Conservation (phyloP, 768 basidiomycete genomes). For the Podaxis rugospora region DNA sequence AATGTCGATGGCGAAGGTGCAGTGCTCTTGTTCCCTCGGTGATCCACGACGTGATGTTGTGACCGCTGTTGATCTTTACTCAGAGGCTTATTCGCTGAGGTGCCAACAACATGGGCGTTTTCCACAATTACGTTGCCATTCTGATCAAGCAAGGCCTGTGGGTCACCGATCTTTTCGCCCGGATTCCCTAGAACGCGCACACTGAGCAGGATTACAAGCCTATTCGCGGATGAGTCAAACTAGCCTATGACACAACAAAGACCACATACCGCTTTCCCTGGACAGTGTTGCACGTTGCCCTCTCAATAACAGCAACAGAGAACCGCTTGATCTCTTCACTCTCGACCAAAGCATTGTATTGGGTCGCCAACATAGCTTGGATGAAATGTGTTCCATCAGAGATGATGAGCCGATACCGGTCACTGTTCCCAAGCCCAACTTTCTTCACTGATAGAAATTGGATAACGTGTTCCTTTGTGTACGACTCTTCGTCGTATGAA, state of each 20-base stretch:
- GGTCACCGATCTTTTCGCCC: constrained; percentile 72
- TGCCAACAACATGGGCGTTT: constrained; percentile 19
- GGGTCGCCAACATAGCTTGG: constrained; percentile 94
- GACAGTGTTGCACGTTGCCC: constrained; percentile 78
- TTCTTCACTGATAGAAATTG: constrained; percentile 86
- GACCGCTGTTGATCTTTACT: constrained; percentile 11
- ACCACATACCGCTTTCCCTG: constrained; percentile 73
- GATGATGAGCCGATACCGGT: constrained; percentile 77
- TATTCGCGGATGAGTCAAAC: constrained; percentile 23
- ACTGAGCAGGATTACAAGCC: constrained; percentile 78
- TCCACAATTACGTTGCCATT: constrained; percentile 17
- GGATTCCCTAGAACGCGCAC: constrained; percentile 50
- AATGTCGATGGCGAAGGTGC: constrained; percentile 34
- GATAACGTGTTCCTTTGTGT: constrained; percentile 46
- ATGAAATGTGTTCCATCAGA: constrained; percentile 86
- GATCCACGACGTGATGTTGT: neutral
- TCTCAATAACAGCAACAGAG: constrained; percentile 65
- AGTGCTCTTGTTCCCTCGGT: neutral
- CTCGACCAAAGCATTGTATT: constrained; percentile 74
- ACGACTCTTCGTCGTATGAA: constrained; percentile 36
- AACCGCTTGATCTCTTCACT: constrained; percentile 59
- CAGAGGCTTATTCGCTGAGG: constrained; percentile 15
- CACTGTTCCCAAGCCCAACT: constrained; percentile 42
- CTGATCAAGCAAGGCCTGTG: constrained; percentile 29
- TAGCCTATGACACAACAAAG: constrained; percentile 1